Conservation (phyloP, 768 basidiomycete genomes). For the Phlebiopsis flavidoalba region DNA sequence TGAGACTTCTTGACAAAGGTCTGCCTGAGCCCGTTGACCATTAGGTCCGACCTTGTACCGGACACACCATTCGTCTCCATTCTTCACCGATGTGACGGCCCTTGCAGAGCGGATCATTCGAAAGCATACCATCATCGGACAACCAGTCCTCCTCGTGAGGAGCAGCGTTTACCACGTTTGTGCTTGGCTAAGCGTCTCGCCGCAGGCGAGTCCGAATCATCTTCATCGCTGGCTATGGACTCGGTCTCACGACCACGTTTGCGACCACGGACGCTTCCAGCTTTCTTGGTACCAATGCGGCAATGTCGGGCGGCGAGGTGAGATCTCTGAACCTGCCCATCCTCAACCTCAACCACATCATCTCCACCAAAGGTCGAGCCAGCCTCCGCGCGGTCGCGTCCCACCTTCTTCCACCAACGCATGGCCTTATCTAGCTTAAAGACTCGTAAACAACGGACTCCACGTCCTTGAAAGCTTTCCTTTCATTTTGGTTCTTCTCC, state of each 20-base stretch:
- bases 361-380: slow-evolving; percentile 68
- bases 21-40: slow-evolving; percentile 63
- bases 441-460: too few species aligned
- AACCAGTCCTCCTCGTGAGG: slow-evolving; percentile 40
- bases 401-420: slow-evolving; percentile 69
- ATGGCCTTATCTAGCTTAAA: background rate
- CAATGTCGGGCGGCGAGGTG: slow-evolving; percentile 48
- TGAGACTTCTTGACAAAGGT: slow-evolving; percentile 67
- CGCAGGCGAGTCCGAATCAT: slow-evolving; percentile 33
- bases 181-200: slow-evolving; percentile 34
- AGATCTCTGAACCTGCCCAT: slow-evolving; percentile 37
- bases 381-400: slow-evolving; percentile 67
- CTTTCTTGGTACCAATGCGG: slow-evolving; percentile 50
- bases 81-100: slow-evolving; percentile 64
- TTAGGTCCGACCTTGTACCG: slow-evolving; percentile 51
- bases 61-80: slow-evolving; percentile 65
- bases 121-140: slow-evolving; percentile 42
- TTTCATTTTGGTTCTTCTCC: slow-evolving; percentile 47
- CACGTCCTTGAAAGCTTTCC: slow-evolving; percentile 6
- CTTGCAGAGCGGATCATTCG: slow-evolving; percentile 47
- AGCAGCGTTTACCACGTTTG: slow-evolving; percentile 46
- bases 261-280: slow-evolving; percentile 44
- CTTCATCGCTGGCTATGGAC: slow-evolving; percentile 26
- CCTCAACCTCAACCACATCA: slow-evolving; percentile 36
- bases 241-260: slow-evolving; percentile 63